These are phyloP conservation scores for Zygnema circumcarinatum DNA, from an alignment of 139 green algal species.

Conservation along the genomic window DNA sequence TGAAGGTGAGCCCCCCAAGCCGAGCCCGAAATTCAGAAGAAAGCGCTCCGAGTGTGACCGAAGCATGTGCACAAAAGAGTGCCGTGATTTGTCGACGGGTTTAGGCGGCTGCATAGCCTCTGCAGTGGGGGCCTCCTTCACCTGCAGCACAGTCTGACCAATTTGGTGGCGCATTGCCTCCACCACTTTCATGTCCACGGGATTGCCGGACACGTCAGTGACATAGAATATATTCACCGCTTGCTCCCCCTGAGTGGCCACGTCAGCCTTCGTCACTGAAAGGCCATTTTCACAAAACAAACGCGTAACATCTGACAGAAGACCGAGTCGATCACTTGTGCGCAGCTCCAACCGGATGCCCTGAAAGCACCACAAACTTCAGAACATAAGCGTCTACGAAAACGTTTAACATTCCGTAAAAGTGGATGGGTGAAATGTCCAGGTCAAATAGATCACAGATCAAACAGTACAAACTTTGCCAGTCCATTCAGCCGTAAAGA, in stretches of 20 bases:
- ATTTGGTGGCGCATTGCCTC: slow-evolving; percentile 45
- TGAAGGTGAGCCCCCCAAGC: background rate
- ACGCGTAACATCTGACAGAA: slow-evolving; percentile 42
- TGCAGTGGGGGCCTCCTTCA: slow-evolving; percentile 22
- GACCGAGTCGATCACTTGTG: slow-evolving; percentile 29
- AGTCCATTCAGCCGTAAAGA: too few species aligned
- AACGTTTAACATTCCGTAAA: too few species aligned
- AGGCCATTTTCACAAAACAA: slow-evolving; percentile 23
- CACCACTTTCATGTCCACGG: slow-evolving; percentile 41
- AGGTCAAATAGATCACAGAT: too few species aligned
- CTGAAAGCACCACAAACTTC: slow-evolving; percentile 15
- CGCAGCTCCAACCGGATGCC: slow-evolving; percentile 40
- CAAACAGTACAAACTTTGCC: too few species aligned
- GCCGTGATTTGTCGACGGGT: slow-evolving; percentile 1
- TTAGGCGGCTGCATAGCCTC: background rate
- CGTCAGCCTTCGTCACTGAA: slow-evolving; percentile 39
- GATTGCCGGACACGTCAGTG: background rate
- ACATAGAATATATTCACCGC: slow-evolving; percentile 52
- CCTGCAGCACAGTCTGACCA: slow-evolving; percentile 34
- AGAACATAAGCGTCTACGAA: background rate
- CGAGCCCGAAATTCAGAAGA: background rate
- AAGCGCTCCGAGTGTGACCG: slow-evolving; percentile 26
- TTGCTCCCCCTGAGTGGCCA: slow-evolving; percentile 29
- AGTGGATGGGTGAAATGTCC: too few species aligned
- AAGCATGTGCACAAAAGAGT: slow-evolving; percentile 8